Conservation (phyloP, 768 basidiomycete species). For the Boletus rubescentipes region DNA sequence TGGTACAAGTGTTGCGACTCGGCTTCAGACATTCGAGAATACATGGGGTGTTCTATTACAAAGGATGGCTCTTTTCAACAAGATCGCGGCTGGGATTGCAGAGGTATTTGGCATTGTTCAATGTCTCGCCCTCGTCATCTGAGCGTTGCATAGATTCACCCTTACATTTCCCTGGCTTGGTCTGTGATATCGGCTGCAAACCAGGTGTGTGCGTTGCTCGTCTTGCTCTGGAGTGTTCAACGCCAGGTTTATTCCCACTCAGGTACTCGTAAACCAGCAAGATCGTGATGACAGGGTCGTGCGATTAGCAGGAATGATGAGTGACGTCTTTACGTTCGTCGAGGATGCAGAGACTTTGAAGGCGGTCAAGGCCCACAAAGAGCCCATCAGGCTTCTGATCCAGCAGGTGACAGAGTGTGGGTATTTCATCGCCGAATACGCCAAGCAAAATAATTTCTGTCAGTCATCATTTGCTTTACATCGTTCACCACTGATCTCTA, state of each 20-base stretch:
- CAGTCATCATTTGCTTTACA: neutral
- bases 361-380: conserved; percentile 5
- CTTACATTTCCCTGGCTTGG: conserved; percentile 19
- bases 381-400: conserved; percentile 9
- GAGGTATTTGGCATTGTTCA: conserved; percentile 5
- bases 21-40: conserved; percentile 16
- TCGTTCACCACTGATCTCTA: neutral
- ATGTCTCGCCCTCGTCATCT: neutral
- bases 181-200: conserved; percentile 24
- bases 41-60: conserved; percentile 16
- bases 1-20: neutral
- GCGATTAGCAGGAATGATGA: conserved; percentile 20
- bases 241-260: neutral
- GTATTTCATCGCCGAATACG: conserved; percentile 24
- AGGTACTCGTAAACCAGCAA: conserved; percentile 22
- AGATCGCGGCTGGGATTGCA: conserved; percentile 9
- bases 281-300: conserved; percentile 14
- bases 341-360: conserved; percentile 10
- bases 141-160: conserved; percentile 14
- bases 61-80: conserved; percentile 14
- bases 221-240: neutral
- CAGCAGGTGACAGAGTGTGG: conserved; percentile 25
- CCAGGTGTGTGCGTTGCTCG: conserved; percentile 4
- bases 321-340: conserved; percentile 12
- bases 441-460: conserved; percentile 19